Conservation (phyloP, 768 basidiomycete species). For the Lyophyllum atratum region DNA sequence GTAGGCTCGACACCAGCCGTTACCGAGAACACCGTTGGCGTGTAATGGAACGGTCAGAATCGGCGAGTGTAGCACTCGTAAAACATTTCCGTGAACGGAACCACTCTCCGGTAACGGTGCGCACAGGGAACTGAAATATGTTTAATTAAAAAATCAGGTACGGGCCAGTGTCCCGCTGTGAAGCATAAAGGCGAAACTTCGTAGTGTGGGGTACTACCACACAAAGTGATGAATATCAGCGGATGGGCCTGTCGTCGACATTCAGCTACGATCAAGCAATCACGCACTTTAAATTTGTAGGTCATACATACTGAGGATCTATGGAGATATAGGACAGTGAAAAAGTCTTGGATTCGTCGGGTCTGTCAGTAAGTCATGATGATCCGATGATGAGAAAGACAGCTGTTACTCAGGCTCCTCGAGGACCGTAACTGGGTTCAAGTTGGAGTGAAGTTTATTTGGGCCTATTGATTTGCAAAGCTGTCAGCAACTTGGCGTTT, state of each 20-base stretch:
- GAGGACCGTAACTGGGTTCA: too few relatives aligned
- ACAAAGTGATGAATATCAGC: neutral
- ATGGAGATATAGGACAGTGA: neutral
- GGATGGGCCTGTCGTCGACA: neutral
- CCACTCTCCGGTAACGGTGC: too few relatives aligned
- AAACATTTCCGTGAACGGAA: too few relatives aligned
- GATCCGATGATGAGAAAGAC: constrained; percentile 9
- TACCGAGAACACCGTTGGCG: too few relatives aligned
- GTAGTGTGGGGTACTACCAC: neutral
- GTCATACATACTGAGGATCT: neutral
- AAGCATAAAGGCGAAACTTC: neutral
- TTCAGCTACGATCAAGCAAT: neutral
- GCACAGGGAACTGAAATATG: too few relatives aligned
- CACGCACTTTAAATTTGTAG: neutral
- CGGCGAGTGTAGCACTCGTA: too few relatives aligned
- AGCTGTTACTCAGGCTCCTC: too few relatives aligned
- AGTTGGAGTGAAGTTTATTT: too few relatives aligned
- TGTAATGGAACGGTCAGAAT: too few relatives aligned
- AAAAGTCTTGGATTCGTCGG: neutral
- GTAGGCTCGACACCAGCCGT: too few relatives aligned
- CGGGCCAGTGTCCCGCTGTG: neutral
- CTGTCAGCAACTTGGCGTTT: neutral
- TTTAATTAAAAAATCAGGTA: neutral
- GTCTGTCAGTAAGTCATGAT: neutral
- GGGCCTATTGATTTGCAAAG: neutral